Evolutionary conservation across 495 filamentous ascomycete species (phyloP).

Genomic region (Corynascus novoguineensis): DNA sequence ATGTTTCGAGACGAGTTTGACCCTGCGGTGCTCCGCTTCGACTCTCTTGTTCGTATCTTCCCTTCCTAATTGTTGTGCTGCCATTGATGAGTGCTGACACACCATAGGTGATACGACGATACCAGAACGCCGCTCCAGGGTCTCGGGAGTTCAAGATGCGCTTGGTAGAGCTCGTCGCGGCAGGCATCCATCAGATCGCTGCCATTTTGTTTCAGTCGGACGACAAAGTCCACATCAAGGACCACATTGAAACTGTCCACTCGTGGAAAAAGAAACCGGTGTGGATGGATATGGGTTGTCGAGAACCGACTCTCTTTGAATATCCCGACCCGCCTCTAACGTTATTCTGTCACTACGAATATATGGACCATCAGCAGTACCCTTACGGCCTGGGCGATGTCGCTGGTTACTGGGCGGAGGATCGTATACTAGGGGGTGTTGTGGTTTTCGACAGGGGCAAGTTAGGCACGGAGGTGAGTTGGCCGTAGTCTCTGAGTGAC

Average conservation of each 20-base stretch:
- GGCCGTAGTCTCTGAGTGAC: too few relatives aligned
- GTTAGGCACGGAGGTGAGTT: conserved; percentile 1
- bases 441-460: not conserved
- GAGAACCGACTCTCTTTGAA: not conserved
- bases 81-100: not conserved
- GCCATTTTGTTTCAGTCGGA: conserved; percentile 1
- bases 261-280: conserved; percentile 1
- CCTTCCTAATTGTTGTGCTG: not conserved
- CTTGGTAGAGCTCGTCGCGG: conserved; percentile 4
- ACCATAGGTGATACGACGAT: not conserved
- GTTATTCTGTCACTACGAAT: conserved; percentile 1
- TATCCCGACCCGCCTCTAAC: not conserved
- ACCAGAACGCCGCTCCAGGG: not conserved
- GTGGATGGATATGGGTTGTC: not conserved
- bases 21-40: not conserved
- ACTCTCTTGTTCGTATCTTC: not conserved
- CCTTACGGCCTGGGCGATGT: conserved; percentile 6
- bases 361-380: conserved; percentile 8
- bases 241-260: not conserved
- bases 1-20: not conserved
- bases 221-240: conserved; percentile 8
- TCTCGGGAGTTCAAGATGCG: conserved; percentile 11
- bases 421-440: conserved; percentile 8
- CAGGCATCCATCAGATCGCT: conserved; percentile 2
- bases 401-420: conserved; percentile 12